These are phyloP conservation scores for Phyllosticta citribraziliensis DNA, from an alignment of 2,329 filamentous ascomycete species.

Conservation along the genomic window DNA sequence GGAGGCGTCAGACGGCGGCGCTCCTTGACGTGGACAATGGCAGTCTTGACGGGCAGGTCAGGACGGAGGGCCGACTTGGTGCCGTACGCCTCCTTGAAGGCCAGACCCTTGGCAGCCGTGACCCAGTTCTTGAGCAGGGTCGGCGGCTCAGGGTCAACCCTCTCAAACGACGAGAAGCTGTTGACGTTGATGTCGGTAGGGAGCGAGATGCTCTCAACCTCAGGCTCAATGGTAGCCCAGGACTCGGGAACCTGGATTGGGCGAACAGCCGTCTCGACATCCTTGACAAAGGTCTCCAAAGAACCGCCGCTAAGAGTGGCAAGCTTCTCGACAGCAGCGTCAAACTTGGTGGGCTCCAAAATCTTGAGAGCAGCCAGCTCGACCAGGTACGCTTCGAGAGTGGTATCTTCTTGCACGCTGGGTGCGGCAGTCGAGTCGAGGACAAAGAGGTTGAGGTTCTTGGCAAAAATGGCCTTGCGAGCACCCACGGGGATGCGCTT, in stretches of 20 bases:
- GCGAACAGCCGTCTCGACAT: conserved; percentile 59
- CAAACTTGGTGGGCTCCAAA: conserved; percentile 56
- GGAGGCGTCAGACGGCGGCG: conserved; percentile 83
- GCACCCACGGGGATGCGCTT: conserved; percentile 67
- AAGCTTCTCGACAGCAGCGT: conserved; percentile 57
- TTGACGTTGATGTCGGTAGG: conserved; percentile 59
- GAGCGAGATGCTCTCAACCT: conserved; percentile 42
- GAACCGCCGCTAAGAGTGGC: conserved; percentile 49
- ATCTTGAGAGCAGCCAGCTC: conserved; percentile 79
- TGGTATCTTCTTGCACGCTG: conserved; percentile 55
- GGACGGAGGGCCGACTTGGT: conserved; percentile 67
- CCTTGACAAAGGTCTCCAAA: conserved; percentile 49
- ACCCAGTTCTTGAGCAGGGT: conserved; percentile 67
- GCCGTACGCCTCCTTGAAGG: conserved; percentile 89
- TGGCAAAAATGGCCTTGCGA: conserved; percentile 61
- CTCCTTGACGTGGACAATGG: conserved; percentile 83
- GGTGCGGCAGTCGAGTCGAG: conserved; percentile 62
- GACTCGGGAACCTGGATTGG: conserved; percentile 64
- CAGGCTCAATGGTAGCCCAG: conserved; percentile 67
- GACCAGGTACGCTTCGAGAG: conserved; percentile 55
- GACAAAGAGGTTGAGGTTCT: conserved; percentile 61
- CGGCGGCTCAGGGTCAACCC: conserved; percentile 59
- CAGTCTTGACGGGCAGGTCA: conserved; percentile 77
- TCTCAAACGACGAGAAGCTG: conserved; percentile 75
- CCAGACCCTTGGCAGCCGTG: conserved; percentile 72